These are phyloP conservation scores for Calycina herbarum DNA, from an alignment of 2,329 filamentous ascomycete genomes.

Conservation along the genomic window DNA sequence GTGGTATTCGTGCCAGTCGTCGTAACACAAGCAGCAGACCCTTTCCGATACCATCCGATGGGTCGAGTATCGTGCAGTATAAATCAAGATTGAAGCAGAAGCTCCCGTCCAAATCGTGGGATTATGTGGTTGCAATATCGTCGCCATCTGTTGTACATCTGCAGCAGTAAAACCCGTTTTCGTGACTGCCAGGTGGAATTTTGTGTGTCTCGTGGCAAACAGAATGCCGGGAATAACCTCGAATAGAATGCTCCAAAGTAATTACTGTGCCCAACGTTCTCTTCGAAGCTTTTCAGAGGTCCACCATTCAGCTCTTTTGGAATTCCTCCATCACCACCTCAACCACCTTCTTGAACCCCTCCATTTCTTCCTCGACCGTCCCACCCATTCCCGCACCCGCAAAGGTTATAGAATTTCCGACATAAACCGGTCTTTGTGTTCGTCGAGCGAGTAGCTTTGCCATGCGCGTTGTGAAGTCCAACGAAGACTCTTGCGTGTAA, in stretches of 20 bases:
- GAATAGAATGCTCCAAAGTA: not conserved
- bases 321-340: constrained; percentile 64
- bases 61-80: not conserved
- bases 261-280: not conserved
- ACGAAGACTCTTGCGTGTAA: constrained; percentile 70
- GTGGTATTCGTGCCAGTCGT: constrained; percentile 4
- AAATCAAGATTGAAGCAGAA: not conserved
- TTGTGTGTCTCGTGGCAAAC: constrained; percentile 1
- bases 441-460: constrained; percentile 80
- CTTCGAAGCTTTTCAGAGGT: not conserved
- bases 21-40: not conserved
- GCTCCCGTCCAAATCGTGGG: not conserved
- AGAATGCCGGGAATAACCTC: constrained; percentile 1
- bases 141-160: not conserved
- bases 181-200: not conserved
- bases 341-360: constrained; percentile 74
- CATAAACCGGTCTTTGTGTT: constrained; percentile 76
- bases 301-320: constrained; percentile 33
- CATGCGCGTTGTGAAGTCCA: constrained; percentile 85
- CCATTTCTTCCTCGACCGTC: constrained; percentile 91
- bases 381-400: constrained; percentile 72
- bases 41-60: constrained; percentile 6
- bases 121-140: constrained; percentile 1
- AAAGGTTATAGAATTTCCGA: constrained; percentile 84
- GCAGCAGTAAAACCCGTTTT: not conserved